Conservation (phyloP, 2,329 filamentous ascomycete species). For the Chaetoscypha palmicola region DNA sequence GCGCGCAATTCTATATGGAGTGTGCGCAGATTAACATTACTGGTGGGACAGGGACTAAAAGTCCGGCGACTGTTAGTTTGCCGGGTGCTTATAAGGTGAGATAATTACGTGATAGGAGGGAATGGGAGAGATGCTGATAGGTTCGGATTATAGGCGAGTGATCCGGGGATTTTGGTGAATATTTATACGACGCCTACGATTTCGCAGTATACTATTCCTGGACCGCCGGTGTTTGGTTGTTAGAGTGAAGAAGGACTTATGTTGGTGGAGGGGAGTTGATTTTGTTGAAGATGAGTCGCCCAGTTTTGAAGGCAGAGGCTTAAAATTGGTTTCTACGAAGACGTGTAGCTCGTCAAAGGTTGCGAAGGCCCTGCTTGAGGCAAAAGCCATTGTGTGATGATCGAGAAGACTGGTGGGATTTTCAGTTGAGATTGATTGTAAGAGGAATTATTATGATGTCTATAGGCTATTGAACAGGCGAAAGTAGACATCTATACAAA, state of each 20-base stretch:
- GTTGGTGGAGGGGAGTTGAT: background rate
- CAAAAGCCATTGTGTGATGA: too few relatives aligned
- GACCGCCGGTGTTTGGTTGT: background rate
- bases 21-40: constrained; percentile 41
- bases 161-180: constrained; percentile 41
- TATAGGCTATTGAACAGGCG: too few relatives aligned
- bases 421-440: too few relatives aligned
- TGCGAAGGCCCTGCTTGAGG: too few relatives aligned
- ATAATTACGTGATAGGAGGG: background rate
- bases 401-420: too few relatives aligned
- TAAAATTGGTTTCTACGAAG: too few relatives aligned
- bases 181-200: constrained; percentile 30
- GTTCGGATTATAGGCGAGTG: constrained; percentile 30
- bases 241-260: background rate
- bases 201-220: constrained; percentile 1
- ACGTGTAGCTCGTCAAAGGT: too few relatives aligned
- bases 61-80: constrained; percentile 18
- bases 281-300: background rate
- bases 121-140: background rate
- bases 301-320: too few relatives aligned
- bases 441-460: too few relatives aligned
- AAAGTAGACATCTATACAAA: too few relatives aligned
- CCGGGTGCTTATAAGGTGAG: constrained; percentile 20
- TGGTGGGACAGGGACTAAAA: constrained; percentile 29
- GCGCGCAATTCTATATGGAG: constrained; percentile 45